These are phyloP conservation scores for Fusarium mangiferae DNA, from an alignment of 2,329 filamentous ascomycete genomes.

Conservation along the genomic window DNA sequence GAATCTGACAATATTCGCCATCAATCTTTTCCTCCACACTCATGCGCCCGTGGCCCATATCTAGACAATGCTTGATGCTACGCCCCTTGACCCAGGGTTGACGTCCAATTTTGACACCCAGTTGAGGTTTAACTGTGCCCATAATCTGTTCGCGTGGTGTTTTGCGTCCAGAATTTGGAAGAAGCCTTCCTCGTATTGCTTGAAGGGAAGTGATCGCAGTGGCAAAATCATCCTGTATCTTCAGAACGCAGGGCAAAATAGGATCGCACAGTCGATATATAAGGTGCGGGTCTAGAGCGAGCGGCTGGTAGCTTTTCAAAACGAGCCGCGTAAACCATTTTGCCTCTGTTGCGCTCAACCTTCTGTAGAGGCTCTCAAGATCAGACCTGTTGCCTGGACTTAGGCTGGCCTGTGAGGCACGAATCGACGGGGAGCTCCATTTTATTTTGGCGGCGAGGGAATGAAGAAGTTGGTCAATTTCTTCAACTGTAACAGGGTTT, in stretches of 20 bases:
- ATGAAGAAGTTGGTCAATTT: constrained; percentile 75
- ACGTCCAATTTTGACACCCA: constrained; percentile 73
- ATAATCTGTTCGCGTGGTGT: constrained; percentile 37
- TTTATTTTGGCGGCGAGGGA: constrained; percentile 72
- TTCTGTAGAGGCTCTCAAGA: constrained; percentile 67
- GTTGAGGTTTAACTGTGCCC: constrained; percentile 58
- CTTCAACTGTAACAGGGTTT: constrained; percentile 70
- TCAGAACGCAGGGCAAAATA: constrained; percentile 74
- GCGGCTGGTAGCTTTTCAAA: constrained; percentile 78
- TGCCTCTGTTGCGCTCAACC: constrained; percentile 73
- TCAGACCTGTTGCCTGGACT: constrained; percentile 52
- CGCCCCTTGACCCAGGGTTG: constrained; percentile 73
- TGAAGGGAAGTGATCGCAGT: constrained; percentile 67
- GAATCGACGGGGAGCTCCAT: constrained; percentile 75
- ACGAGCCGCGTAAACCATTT: constrained; percentile 90
- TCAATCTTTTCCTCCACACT: constrained; percentile 86
- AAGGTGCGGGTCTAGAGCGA: constrained; percentile 67
- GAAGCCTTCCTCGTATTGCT: constrained; percentile 26
- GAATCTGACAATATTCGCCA: constrained; percentile 90
- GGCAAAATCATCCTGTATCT: constrained; percentile 75
- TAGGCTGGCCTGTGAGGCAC: constrained; percentile 47
- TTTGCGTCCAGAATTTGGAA: constrained; percentile 31
- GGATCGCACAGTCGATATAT: constrained; percentile 73
- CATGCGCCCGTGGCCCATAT: constrained; percentile 70
- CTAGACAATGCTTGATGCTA: constrained; percentile 78